Conservation (phyloP, 2,329 filamentous ascomycete genomes). For the Microdochium trichocladiopsis region DNA sequence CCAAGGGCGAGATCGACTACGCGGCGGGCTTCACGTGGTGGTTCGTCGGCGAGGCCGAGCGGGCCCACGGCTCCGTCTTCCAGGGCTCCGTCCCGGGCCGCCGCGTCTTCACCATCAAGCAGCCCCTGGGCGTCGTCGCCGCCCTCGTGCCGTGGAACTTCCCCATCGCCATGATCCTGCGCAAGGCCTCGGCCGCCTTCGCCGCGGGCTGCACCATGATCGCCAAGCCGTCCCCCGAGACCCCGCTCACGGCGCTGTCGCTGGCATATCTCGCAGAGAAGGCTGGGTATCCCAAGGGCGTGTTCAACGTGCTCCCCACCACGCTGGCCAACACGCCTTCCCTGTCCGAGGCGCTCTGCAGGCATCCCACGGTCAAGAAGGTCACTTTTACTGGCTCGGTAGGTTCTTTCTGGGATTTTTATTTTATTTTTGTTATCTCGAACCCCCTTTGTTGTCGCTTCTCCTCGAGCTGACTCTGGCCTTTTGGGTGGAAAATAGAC, state of each 20-base stretch:
- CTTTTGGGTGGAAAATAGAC: too few relatives aligned
- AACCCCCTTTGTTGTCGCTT: too few relatives aligned
- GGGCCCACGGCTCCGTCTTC: conserved; percentile 58
- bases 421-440: too few relatives aligned
- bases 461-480: too few relatives aligned
- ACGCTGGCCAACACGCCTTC: conserved; percentile 34
- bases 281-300: conserved; percentile 70
- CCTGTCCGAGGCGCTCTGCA: conserved; percentile 37
- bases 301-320: conserved; percentile 47
- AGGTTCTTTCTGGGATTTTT: conserved; percentile 5
- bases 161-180: conserved; percentile 42
- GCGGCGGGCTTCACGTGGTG: conserved; percentile 50
- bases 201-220: conserved; percentile 69
- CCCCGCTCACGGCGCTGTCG: conserved; percentile 47
- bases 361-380: conserved; percentile 44
- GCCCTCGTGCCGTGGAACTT: conserved; percentile 67
- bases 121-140: conserved; percentile 62
- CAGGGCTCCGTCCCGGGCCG: conserved; percentile 53
- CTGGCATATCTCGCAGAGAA: conserved; percentile 49
- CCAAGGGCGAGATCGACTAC: conserved; percentile 52
- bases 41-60: conserved; percentile 52
- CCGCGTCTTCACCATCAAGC: conserved; percentile 66
- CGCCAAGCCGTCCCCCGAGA: conserved; percentile 64
- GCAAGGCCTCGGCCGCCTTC: conserved; percentile 61
- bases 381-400: conserved; percentile 65